A percentile compares a stretch with the other conserved stretches of the same genome.
Evolutionary conservation across 768 basidiomycete genomes (phyloP).

Genomic region (Pleurotus giganteus): DNA sequence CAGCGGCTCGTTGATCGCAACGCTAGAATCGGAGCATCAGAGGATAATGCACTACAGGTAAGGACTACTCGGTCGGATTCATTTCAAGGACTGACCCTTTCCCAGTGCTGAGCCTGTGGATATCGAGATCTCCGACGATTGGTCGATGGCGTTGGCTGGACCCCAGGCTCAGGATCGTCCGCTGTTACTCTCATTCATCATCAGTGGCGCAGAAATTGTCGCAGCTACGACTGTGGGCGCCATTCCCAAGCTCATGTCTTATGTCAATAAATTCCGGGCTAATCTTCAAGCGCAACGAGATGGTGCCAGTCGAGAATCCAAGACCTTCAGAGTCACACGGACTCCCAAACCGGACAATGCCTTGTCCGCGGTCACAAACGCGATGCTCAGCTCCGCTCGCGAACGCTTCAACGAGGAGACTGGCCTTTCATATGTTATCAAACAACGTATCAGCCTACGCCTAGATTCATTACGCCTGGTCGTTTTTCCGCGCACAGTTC

Average conservation of each 20-base stretch:
- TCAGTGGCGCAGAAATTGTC: conserved; percentile 66
- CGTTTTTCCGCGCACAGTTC: conserved; percentile 78
- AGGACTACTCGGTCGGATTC: conserved; percentile 18
- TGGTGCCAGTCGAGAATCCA: conserved; percentile 77
- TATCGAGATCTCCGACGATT: conserved; percentile 78
- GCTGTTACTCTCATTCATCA: conserved; percentile 71
- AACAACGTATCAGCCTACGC: conserved; percentile 72
- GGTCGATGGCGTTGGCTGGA: conserved; percentile 52
- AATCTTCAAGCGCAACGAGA: conserved; percentile 72
- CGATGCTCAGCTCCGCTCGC: conserved; percentile 75
- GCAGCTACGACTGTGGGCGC: conserved; percentile 71
- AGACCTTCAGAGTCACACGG: conserved; percentile 71
- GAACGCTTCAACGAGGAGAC: conserved; percentile 69
- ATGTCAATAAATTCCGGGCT: conserved; percentile 69
- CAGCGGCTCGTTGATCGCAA: conserved; percentile 63
- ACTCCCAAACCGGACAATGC: conserved; percentile 76
- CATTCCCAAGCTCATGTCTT: conserved; percentile 73
- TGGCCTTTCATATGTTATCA: conserved; percentile 57
- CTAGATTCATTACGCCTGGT: conserved; percentile 64
- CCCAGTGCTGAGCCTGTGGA: conserved; percentile 74
- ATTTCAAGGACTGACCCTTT: conserved; percentile 2
- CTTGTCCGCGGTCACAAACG: conserved; percentile 81
- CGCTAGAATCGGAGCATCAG: conserved; percentile 76
- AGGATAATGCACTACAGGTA: conserved; percentile 75
- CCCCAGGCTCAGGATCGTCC: conserved; percentile 43